Evolutionary conservation across 768 basidiomycete genomes (phyloP), one percentile per base, ranked within the genome.

Genomic region (Trametes cinnabarina): DNA sequence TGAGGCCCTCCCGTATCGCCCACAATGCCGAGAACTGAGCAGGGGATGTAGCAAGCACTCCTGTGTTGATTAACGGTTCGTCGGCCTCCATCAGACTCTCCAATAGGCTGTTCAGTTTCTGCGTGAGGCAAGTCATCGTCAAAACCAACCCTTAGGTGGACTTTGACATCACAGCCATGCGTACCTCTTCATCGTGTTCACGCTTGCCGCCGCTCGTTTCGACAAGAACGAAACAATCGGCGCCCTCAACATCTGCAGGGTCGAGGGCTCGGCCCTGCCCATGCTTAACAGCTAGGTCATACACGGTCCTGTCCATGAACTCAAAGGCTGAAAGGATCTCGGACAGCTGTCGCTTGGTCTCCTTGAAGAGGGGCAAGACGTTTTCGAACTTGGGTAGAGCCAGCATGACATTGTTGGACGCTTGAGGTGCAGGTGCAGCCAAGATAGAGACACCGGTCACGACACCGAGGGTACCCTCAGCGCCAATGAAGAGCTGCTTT

Each of bases 271-370:
- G 82, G 20, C 89, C 88, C 62, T 92, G 87, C 0, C 90, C 88
- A 63, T 92, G 89, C 67, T 88, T 85, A 41, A 91, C 81, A n/a
- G 87, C 87, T 55, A 95, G 77, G 50, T 94, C 84, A 69, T 92
- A 92, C 1, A 90, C 83, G 12, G 86, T 86, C 51, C 90, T 81
- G 70, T 99, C 96, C 48, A 95, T 92, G 72, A 90, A 98, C 73
- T 99, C 96, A 72, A 98, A 98, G 0, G 97, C 96, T 8, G 93
- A 95, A 26, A 99, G 82, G 60, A 98, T 95, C 75, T 99, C 96
- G 11, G 94, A 94, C 7, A 98, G 75, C 61, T 91, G 84, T 9
- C 78, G 77, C 66, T 93, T 94, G 49, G 90, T 88, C 62, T 80
- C 84, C 69, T 86, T 83, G 74, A 87, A 98, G 20, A 98, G 79